These are phyloP conservation scores for Candida insectalens DNA, from an alignment of 805 yeast genomes.

Conservation along the genomic window DNA sequence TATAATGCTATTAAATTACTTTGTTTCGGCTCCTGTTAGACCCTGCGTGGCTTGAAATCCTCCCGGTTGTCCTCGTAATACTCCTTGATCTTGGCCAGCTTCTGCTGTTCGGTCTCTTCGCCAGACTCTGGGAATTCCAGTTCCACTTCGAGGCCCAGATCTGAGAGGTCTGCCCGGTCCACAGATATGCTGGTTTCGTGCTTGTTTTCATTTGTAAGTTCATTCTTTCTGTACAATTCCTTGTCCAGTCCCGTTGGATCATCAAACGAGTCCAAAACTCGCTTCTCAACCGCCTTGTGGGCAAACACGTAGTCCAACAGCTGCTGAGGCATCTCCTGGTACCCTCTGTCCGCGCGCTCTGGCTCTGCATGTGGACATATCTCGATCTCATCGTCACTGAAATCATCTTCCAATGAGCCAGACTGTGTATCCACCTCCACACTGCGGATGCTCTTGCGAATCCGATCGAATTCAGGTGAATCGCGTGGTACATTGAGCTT, in stretches of 20 bases:
- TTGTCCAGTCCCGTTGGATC: constrained; percentile 19
- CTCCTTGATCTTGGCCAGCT: constrained; percentile 12
- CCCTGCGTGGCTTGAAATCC: constrained; percentile 13
- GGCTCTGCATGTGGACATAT: constrained; percentile 27
- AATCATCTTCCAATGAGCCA: constrained; percentile 10
- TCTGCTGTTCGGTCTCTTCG: constrained; percentile 12
- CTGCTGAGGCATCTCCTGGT: constrained; percentile 30
- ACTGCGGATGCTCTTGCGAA: background rate
- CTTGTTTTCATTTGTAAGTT: constrained; percentile 2
- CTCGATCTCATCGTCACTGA: constrained; percentile 37
- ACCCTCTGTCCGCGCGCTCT: no score
- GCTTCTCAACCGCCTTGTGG: background rate
- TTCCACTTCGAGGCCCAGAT: constrained; percentile 9
- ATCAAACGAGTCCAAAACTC: constrained; percentile 5
- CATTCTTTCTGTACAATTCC: constrained; percentile 6
- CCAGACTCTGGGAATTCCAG: constrained; percentile 19
- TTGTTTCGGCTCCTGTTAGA: constrained; percentile 5
- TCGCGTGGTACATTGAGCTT: constrained; percentile 25
- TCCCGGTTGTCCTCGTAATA: constrained; percentile 12
- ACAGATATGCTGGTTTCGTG: no score
- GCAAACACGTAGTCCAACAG: constrained; percentile 20
- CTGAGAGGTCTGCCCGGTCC: constrained; percentile 4
- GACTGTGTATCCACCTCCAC: constrained; percentile 6
- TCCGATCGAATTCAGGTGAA: constrained; percentile 13
- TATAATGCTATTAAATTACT: background rate